A percentile compares a stretch with the other conserved stretches of the same genome.
phyloP scores from a whole-genome alignment of 1,284 basidiomycete species.

The Rhodotorula sp. region DNA sequence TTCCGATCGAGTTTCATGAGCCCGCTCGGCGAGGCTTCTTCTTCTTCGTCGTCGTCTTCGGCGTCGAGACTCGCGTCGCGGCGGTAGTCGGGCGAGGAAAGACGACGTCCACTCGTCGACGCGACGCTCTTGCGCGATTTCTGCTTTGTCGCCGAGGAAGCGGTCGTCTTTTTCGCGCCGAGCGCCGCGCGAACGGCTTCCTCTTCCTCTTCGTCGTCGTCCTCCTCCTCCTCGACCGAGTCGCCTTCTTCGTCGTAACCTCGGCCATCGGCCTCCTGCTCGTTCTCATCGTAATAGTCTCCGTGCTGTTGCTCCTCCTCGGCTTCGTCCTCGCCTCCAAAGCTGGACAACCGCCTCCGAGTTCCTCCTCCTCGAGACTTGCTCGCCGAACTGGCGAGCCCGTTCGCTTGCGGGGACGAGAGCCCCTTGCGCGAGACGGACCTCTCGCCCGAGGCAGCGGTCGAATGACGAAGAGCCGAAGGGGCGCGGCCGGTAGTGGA shows the following conservation, averaged over 20 bases:
- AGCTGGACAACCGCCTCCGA: conserved; percentile 11
- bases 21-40: conserved; percentile 3
- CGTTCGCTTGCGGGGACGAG: conserved; percentile 13
- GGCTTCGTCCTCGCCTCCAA: conserved; percentile 11
- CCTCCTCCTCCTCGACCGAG: neutral
- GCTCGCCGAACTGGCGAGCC: neutral
- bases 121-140: conserved; percentile 5
- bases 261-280: neutral
- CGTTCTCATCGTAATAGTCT: neutral
- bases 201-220: conserved; percentile 18
- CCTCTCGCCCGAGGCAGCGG: conserved; percentile 5
- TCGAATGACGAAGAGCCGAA: conserved; percentile 24
- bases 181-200: conserved; percentile 12
- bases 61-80: neutral
- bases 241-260: neutral
- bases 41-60: conserved; percentile 3
- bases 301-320: neutral
- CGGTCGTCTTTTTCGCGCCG: conserved; percentile 29
- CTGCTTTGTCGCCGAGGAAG: conserved; percentile 28
- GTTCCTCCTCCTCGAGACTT: neutral
- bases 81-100: neutral
- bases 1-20: conserved; percentile 24
- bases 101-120: neutral
- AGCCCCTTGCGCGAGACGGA: conserved; percentile 16
- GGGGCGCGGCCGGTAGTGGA: conserved; percentile 9